These are phyloP conservation scores for Suillus subluteus DNA, from an alignment of 768 basidiomycete genomes.

Conservation along the genomic window DNA sequence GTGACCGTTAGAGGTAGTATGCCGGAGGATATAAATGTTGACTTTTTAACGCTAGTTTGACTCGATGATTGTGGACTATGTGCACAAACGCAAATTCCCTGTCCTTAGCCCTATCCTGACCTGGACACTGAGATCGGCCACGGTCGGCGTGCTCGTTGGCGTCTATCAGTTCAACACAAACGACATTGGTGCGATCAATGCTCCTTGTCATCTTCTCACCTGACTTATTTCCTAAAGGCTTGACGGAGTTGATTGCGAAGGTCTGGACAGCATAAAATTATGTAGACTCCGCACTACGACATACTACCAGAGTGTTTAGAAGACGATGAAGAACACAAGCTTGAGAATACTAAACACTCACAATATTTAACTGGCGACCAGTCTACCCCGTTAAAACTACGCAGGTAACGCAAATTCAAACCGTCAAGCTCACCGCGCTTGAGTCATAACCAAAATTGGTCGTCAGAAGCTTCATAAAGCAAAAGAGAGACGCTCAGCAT, in stretches of 20 bases:
- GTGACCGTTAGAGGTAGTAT: slow-evolving; percentile 29
- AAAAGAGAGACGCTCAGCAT: slow-evolving; percentile 22
- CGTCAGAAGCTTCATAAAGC: not conserved
- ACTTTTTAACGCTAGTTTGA: slow-evolving; percentile 61
- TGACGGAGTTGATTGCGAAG: slow-evolving; percentile 83
- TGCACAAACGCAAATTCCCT: slow-evolving; percentile 93
- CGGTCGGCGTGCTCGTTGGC: slow-evolving; percentile 83
- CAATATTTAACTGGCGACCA: not conserved
- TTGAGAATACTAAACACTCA: not conserved
- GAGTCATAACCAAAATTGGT: not conserved
- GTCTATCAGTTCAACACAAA: slow-evolving; percentile 99
- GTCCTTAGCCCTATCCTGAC: slow-evolving; percentile 63
- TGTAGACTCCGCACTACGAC: not conserved
- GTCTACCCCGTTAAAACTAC: not conserved
- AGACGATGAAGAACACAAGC: not conserved
- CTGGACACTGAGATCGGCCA: slow-evolving; percentile 81
- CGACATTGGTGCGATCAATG: slow-evolving; percentile 78
- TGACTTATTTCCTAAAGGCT: slow-evolving; percentile 47
- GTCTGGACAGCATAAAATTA: slow-evolving; percentile 76
- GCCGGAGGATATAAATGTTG: not conserved
- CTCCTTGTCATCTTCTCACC: slow-evolving; percentile 2
- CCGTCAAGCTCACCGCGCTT: not conserved
- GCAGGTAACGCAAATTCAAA: not conserved
- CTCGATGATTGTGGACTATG: slow-evolving; percentile 79
- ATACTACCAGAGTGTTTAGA: not conserved